Conservation (phyloP, 2,329 filamentous ascomycete genomes). For the Didymella arachidicola region DNA sequence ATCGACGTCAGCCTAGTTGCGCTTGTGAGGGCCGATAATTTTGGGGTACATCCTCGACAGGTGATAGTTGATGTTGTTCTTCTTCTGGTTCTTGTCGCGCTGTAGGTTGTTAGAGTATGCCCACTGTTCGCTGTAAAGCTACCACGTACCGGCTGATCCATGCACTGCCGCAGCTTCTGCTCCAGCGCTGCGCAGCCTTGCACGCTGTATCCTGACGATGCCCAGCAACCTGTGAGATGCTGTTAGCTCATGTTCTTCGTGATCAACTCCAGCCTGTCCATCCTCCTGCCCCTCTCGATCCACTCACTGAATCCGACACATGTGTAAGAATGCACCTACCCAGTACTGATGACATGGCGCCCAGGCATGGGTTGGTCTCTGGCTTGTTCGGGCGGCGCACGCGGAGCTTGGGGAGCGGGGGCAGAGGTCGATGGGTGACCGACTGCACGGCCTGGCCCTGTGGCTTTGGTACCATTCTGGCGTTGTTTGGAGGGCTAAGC, state of each 20-base stretch:
- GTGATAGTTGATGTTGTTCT: slow-evolving; percentile 91
- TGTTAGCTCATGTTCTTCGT: slow-evolving; percentile 30
- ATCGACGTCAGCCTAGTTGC: slow-evolving; percentile 55
- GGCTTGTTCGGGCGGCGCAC: slow-evolving; percentile 69
- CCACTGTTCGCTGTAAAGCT: neutral
- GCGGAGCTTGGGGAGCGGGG: slow-evolving; percentile 68
- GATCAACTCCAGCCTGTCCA: neutral
- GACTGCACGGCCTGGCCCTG: slow-evolving; percentile 45
- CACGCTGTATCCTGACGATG: slow-evolving; percentile 74
- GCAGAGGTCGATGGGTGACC: slow-evolving; percentile 59
- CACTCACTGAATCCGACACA: neutral
- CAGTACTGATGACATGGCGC: slow-evolving; percentile 71
- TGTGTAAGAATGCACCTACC: slow-evolving; percentile 56
- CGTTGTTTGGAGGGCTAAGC: slow-evolving; percentile 10
- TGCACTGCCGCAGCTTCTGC: slow-evolving; percentile 69
- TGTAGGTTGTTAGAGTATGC: slow-evolving; percentile 43
- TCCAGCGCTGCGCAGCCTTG: slow-evolving; percentile 68
- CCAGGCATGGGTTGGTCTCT: slow-evolving; percentile 69
- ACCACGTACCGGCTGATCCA: slow-evolving; percentile 77
- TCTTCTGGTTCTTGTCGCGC: slow-evolving; percentile 66
- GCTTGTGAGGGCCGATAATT: slow-evolving; percentile 75
- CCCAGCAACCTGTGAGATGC: slow-evolving; percentile 74
- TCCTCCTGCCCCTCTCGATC: neutral
- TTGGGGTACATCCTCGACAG: slow-evolving; percentile 77
- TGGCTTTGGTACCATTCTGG: slow-evolving; percentile 49